Percentiles rank a stretch among this genome's conserved stretches.
Evolutionary conservation across 192 early-diverging fungal genomes (phyloP).

Genomic region (Backusella tuberculispora): DNA sequence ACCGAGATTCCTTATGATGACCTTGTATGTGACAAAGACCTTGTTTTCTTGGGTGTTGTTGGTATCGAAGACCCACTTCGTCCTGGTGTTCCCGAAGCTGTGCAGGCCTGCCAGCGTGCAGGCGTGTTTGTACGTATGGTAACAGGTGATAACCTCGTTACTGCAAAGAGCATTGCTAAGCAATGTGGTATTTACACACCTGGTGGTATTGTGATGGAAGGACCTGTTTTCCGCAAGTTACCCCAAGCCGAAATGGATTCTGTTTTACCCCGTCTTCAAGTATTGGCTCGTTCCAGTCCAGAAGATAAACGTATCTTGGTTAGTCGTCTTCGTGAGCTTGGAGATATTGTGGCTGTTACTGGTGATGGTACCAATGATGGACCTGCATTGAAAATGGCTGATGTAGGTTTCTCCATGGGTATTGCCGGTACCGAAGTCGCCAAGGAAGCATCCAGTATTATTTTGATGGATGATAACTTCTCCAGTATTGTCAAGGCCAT

Average conservation of each 20-base stretch:
- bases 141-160: conserved; percentile 94
- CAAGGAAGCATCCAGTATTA: conserved; percentile 97
- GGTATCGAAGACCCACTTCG: conserved; percentile 98
- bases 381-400: conserved; percentile 89
- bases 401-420: conserved; percentile 99
- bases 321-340: conserved; percentile 80
- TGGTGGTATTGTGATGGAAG: conserved; percentile 92
- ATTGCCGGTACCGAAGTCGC: conserved; percentile 99
- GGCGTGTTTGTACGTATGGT: conserved; percentile 98
- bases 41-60: conserved; percentile 88
- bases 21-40: conserved; percentile 52
- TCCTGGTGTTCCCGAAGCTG: conserved; percentile 90
- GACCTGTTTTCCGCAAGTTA: conserved; percentile 90
- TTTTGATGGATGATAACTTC: conserved; percentile 99
- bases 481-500: conserved; percentile 95
- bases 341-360: conserved; percentile 96
- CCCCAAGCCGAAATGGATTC: conserved; percentile 82
- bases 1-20: conserved; percentile 61
- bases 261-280: conserved; percentile 89
- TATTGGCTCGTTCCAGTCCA: conserved; percentile 92
- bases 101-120: conserved; percentile 81
- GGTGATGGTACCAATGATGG: conserved; percentile 99
- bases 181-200: conserved; percentile 90
- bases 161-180: conserved; percentile 91
- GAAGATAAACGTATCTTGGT: conserved; percentile 98